These are phyloP conservation scores for Citrus sinensis DNA, from an alignment of 345 rosid species.

Conservation along the genomic window DNA sequence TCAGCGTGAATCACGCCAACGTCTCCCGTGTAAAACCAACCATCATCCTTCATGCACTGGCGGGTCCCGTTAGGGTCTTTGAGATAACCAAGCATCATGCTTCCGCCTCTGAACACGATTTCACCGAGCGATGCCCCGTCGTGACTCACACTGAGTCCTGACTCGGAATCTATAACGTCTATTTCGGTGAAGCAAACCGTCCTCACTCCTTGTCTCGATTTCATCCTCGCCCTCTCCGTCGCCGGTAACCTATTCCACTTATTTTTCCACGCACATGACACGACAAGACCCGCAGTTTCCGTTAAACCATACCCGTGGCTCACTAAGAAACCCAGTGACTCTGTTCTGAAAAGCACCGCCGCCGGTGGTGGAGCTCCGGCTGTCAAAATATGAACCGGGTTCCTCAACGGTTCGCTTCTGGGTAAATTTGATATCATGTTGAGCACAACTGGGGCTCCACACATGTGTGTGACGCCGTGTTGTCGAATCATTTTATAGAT, in stretches of 20 bases:
- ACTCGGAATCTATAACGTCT: constrained; percentile 51
- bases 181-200: constrained; percentile 44
- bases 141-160: constrained; percentile 46
- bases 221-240: constrained; percentile 53
- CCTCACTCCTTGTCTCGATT: constrained; percentile 70
- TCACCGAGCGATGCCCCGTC: constrained; percentile 71
- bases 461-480: constrained; percentile 78
- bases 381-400: constrained; percentile 60
- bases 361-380: constrained; percentile 94
- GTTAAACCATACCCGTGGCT: constrained; percentile 79
- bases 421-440: constrained; percentile 57
- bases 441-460: constrained; percentile 86
- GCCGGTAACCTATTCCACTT: constrained; percentile 67
- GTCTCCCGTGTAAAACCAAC: constrained; percentile 72
- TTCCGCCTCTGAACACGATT: constrained; percentile 61
- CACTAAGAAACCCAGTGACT: constrained; percentile 60
- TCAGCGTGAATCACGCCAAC: constrained; percentile 71
- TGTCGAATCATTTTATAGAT: constrained; percentile 46
- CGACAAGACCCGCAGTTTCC: constrained; percentile 59
- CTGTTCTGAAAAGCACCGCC: constrained; percentile 49
- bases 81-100: constrained; percentile 72
- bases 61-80: constrained; percentile 56
- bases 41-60: constrained; percentile 42
- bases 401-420: constrained; percentile 24
- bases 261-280: constrained; percentile 73